phyloP scores from a whole-genome alignment of 2,329 filamentous ascomycete genomes.

The Chaetomium sp. region DNA sequence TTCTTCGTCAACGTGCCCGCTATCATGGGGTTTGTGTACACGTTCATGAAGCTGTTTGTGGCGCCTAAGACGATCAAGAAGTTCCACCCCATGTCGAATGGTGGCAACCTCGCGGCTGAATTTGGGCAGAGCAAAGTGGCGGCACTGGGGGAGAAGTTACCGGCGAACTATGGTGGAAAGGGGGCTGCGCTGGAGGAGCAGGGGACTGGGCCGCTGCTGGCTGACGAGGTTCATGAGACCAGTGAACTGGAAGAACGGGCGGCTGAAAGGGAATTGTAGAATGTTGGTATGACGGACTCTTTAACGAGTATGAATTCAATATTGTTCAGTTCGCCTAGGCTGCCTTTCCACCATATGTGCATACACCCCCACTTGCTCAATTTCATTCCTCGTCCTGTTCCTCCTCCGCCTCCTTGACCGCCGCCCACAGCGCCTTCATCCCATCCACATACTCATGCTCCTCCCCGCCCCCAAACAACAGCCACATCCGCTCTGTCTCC shows the following conservation, averaged over 20 bases:
- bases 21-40: constrained; percentile 84
- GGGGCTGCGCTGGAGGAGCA: constrained; percentile 33
- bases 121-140: constrained; percentile 47
- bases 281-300: no score
- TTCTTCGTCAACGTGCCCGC: constrained; percentile 93
- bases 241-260: no score
- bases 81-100: constrained; percentile 71
- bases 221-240: no score
- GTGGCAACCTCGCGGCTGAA: constrained; percentile 58
- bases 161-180: constrained; percentile 73
- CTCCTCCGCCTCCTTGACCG: constrained; percentile 8
- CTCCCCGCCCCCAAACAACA: constrained; percentile 16
- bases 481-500: constrained; percentile 16
- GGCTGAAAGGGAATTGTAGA: no score
- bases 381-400: not conserved
- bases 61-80: constrained; percentile 69
- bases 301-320: no score
- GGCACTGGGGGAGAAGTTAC: constrained; percentile 57
- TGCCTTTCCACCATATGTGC: no score
- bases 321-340: no score
- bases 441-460: constrained; percentile 21
- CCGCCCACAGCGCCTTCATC: constrained; percentile 15
- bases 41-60: constrained; percentile 68
- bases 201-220: constrained; percentile 24
- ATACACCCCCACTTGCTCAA: not conserved